These are phyloP conservation scores for Cryphonectria naterciae DNA, from an alignment of 2,329 filamentous ascomycete genomes.

Conservation along the genomic window DNA sequence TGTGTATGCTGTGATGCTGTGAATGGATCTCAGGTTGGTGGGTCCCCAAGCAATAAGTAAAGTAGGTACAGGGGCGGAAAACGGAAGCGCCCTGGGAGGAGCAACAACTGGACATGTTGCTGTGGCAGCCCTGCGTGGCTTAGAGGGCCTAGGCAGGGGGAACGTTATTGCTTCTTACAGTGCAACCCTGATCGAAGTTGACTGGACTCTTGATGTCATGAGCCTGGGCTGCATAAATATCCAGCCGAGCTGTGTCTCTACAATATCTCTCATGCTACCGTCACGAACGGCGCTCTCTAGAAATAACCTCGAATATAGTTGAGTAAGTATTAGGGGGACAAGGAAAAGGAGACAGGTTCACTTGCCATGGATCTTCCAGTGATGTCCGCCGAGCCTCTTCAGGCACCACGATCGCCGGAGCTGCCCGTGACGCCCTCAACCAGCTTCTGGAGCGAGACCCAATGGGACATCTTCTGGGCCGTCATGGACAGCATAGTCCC, in stretches of 20 bases:
- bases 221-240: not conserved
- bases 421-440: conserved; percentile 35
- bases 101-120: not conserved
- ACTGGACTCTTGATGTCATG: not conserved
- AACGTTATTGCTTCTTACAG: not conserved
- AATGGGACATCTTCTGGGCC: conserved; percentile 60
- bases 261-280: not conserved
- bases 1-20: no score
- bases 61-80: not conserved
- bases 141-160: not conserved
- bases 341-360: not conserved
- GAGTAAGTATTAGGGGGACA: not conserved
- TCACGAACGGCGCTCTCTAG: not conserved
- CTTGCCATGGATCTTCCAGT: conserved; percentile 4
- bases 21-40: not conserved
- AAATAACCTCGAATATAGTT: not conserved
- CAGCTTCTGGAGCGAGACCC: conserved; percentile 49
- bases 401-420: conserved; percentile 30
- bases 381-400: conserved; percentile 15
- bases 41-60: not conserved
- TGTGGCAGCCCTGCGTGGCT: not conserved
- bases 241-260: not conserved
- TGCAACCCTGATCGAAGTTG: not conserved
- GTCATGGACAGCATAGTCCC: conserved; percentile 65
- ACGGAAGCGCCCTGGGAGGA: not conserved